Conservation (phyloP, 257 asterid species). For the Misopates orontium region DNA sequence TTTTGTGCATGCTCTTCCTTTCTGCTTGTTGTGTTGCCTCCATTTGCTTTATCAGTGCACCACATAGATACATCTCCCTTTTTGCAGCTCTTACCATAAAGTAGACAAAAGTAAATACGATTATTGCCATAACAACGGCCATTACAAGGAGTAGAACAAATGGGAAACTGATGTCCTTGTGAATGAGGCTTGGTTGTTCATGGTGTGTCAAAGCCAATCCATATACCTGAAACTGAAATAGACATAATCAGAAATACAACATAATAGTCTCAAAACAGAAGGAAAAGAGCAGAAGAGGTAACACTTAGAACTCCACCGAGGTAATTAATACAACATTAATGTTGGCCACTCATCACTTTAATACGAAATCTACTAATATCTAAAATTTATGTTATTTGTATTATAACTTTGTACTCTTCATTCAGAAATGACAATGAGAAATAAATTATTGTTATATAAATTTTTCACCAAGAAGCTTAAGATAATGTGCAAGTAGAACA, state of each 20-base stretch:
- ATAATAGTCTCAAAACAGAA: neutral
- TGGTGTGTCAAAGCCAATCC: constrained; percentile 40
- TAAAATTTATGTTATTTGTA: too few relatives aligned
- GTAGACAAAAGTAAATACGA: constrained; percentile 29
- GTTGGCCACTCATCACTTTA: too few relatives aligned
- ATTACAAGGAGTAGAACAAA: constrained; percentile 31
- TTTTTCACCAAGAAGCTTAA: too few relatives aligned
- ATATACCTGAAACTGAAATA: constrained; percentile 38
- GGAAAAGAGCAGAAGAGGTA: neutral
- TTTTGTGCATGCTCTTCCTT: constrained; percentile 64
- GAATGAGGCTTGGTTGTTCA: constrained; percentile 22
- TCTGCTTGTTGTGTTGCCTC: constrained; percentile 78
- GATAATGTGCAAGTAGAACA: too few relatives aligned
- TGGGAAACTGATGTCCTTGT: constrained; percentile 32
- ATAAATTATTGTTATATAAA: too few relatives aligned
- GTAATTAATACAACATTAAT: too few relatives aligned
- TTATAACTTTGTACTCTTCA: too few relatives aligned
- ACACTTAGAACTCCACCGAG: neutral
- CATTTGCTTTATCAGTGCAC: constrained; percentile 60
- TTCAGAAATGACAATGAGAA: too few relatives aligned
- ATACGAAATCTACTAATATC: too few relatives aligned
- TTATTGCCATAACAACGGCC: constrained; percentile 27
- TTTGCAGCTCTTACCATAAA: constrained; percentile 35
- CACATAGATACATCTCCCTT: constrained; percentile 56
- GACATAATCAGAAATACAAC: neutral